Evolutionary conservation across 306 rosid species (phyloP), one percentile per base, ranked within the genome.

Genomic region (Vigna angularis): DNA sequence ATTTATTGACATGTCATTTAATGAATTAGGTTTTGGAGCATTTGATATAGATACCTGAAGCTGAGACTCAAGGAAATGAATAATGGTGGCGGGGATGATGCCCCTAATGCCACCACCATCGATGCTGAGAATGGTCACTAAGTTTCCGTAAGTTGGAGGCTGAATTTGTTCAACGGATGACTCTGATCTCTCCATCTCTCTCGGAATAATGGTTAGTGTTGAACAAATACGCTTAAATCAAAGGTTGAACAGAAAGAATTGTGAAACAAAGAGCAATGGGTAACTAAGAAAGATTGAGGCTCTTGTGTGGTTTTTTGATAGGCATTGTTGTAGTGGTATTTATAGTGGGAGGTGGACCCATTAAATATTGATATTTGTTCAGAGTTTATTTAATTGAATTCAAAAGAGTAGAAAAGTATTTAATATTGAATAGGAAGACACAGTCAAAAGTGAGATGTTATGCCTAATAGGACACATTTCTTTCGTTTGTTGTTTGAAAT

Each of bases 71-170:
- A 89, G 84, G 78, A 88, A 89, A 24, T 22, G 67, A 70, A 91
- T 86, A n/a, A 91, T 85, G 24, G 86, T 81, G 3, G 83, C 97
- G 0, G 91, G 97, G 40, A 91, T 91, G 48, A 89, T 38, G 50
- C 97, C 94, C 74, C 92, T 83, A 0, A 88, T 82, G 24, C 94
- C 93, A 49, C 97, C 97, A 0, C 94, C 94, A 14, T 91, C 92
- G 5, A 91, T 85, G 81, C 94, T 91, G 36, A 91, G 94, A 72
- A 91, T 51, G 20, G 94, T 89, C 6, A 89, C 71, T 16, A 88
- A 20, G 78, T 86, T 85, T 42, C 93, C 93, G 64, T 87, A 89
- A 20, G 90, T 91, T 53, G 91, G 93, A 45, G 92, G 83, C 48
- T 38, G 80, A 66, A 84, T 64, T 64, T 76, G 79, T 73, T 48